Conservation (phyloP, 2,329 filamentous ascomycete species). For the Ilyonectria mors-panacis region DNA sequence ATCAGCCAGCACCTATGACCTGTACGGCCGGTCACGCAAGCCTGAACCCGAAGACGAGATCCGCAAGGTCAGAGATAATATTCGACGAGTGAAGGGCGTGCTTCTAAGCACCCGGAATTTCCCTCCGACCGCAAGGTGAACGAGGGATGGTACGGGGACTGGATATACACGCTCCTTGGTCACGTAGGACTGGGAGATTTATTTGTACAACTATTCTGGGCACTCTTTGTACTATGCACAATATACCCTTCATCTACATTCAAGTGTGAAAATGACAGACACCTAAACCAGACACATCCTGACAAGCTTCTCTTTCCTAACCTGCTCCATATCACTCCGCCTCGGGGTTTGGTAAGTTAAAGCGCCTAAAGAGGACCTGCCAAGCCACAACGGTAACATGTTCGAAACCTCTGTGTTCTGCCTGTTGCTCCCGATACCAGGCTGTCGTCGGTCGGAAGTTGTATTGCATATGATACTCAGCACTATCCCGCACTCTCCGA, state of each 20-base stretch:
- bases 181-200: neutral
- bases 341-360: conserved; percentile 47
- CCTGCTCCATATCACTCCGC: conserved; percentile 8
- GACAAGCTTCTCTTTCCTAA: neutral
- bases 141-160: neutral
- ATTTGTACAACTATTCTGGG: conserved; percentile 5
- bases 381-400: conserved; percentile 64
- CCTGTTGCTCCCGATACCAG: conserved; percentile 66
- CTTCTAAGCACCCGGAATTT: conserved; percentile 83
- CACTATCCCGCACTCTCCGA: neutral
- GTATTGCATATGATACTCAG: conserved; percentile 48
- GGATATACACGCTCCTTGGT: neutral
- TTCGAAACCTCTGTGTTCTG: conserved; percentile 64
- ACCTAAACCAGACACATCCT: neutral
- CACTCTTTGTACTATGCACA: conserved; percentile 19
- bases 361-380: conserved; percentile 56
- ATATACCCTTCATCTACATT: conserved; percentile 11
- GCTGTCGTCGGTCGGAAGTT: conserved; percentile 62
- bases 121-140: conserved; percentile 61
- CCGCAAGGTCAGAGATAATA: conserved; percentile 80
- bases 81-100: conserved; percentile 84
- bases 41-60: conserved; percentile 79
- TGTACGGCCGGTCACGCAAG: conserved; percentile 61
- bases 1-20: conserved; percentile 55
- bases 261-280: neutral